phyloP scores from a whole-genome alignment of 2,329 filamentous ascomycete genomes.

The Mycosphaerella sp. region DNA sequence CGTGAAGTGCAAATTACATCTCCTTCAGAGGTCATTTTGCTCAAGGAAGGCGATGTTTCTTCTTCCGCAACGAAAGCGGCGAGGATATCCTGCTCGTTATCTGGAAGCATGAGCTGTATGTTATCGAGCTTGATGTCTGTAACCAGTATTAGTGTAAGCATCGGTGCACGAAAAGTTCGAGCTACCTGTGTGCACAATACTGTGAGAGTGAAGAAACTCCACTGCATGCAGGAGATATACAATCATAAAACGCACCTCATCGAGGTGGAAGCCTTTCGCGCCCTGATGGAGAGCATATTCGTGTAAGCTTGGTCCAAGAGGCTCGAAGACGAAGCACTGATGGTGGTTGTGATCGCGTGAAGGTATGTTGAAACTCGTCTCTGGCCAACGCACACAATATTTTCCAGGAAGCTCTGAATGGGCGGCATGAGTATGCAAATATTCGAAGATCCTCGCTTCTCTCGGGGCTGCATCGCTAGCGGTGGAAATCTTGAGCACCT shows the following conservation, averaged over 20 bases:
- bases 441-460: conserved; percentile 1
- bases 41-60: neutral
- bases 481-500: too few species aligned
- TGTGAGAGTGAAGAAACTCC: conserved; percentile 3
- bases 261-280: neutral
- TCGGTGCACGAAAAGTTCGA: neutral
- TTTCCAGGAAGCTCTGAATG: too few species aligned
- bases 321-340: too few species aligned
- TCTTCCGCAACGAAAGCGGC: neutral
- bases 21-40: neutral
- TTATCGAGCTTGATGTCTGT: conserved; percentile 11
- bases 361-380: too few species aligned
- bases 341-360: too few species aligned
- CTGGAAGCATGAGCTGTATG: conserved; percentile 4
- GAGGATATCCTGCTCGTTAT: conserved; percentile 3
- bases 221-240: conserved; percentile 5
- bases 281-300: too few species aligned
- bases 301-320: too few species aligned
- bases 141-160: conserved; percentile 5
- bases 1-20: conserved; percentile 1
- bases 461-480: neutral
- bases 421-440: too few species aligned
- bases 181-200: conserved; percentile 6
- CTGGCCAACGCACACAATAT: too few species aligned
- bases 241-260: conserved; percentile 4